Evolutionary conservation across 768 basidiomycete species (phyloP).

Genomic region (Lactarius vividus): DNA sequence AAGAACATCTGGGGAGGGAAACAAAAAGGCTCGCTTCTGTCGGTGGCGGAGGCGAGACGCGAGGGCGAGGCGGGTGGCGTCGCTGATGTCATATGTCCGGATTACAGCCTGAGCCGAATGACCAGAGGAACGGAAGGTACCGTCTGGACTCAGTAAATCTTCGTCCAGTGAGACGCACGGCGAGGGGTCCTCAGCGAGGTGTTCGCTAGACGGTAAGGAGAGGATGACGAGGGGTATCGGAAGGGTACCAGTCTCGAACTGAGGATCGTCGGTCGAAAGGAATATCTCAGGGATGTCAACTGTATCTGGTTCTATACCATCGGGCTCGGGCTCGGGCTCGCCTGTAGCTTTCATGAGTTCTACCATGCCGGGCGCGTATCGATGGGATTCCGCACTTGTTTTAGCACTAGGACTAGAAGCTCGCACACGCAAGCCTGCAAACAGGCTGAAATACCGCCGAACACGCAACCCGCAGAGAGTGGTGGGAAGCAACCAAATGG

Average conservation of each 20-base stretch:
- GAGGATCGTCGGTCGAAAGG: constrained; percentile 1
- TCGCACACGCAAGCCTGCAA: not conserved
- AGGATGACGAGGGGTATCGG: constrained; percentile 19
- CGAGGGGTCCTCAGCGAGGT: not conserved
- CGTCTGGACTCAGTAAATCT: constrained; percentile 17
- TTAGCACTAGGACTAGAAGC: not conserved
- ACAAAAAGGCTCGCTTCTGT: not conserved
- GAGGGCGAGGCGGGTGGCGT: constrained; percentile 12
- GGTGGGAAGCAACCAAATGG: not conserved
- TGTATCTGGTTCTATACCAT: not conserved
- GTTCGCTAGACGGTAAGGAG: constrained; percentile 15
- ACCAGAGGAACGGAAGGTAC: constrained; percentile 15
- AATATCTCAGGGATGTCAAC: not conserved
- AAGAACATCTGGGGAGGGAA: constrained; percentile 1
- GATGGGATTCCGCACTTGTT: not conserved
- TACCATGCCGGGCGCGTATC: not conserved
- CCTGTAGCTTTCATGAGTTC: not conserved
- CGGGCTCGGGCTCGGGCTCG: not conserved
- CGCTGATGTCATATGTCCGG: not conserved
- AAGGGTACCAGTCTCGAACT: constrained; percentile 1
- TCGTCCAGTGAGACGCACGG: constrained; percentile 3
- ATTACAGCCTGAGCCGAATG: not conserved
- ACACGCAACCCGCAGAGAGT: not conserved
- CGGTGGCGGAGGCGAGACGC: constrained; percentile 15
- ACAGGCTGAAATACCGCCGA: not conserved